Evolutionary conservation across 306 rosid species (phyloP).

Genomic region (Potentilla sterilis): DNA sequence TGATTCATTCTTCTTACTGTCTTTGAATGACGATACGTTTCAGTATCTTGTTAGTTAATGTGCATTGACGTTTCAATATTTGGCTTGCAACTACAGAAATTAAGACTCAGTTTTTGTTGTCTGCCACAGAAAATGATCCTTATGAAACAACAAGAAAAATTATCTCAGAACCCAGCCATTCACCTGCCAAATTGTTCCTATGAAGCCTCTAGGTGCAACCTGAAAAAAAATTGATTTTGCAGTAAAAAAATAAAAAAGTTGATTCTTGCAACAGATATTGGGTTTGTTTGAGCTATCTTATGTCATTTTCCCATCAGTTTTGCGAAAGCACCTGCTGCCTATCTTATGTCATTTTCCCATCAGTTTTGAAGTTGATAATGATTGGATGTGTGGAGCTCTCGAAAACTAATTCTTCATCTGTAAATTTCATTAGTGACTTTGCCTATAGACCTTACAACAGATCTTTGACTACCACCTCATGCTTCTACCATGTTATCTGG

Average conservation of each 20-base stretch:
- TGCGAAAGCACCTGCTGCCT: neutral
- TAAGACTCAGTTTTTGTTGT: neutral
- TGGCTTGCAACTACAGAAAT: conserved; percentile 10
- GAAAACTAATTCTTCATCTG: neutral
- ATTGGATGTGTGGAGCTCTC: neutral
- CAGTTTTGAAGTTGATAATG: neutral
- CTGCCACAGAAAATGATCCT: neutral
- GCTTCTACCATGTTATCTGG: neutral
- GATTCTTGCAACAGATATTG: neutral
- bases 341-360: neutral
- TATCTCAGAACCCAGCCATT: neutral
- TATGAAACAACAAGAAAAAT: neutral
- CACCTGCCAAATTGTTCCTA: neutral
- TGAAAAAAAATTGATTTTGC: neutral
- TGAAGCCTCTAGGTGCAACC: neutral
- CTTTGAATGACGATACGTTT: neutral
- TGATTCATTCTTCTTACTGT: neutral
- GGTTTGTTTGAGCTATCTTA: neutral
- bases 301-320: neutral
- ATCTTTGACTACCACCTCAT: neutral
- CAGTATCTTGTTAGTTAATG: neutral
- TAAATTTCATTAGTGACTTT: neutral
- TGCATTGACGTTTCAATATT: neutral
- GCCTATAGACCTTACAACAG: neutral
- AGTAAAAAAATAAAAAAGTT: neutral